Evolutionary conservation across 371 early-diverging fungal genomes (phyloP), one percentile per base, ranked within the genome.

Genomic region (Parasitella parasitica): DNA sequence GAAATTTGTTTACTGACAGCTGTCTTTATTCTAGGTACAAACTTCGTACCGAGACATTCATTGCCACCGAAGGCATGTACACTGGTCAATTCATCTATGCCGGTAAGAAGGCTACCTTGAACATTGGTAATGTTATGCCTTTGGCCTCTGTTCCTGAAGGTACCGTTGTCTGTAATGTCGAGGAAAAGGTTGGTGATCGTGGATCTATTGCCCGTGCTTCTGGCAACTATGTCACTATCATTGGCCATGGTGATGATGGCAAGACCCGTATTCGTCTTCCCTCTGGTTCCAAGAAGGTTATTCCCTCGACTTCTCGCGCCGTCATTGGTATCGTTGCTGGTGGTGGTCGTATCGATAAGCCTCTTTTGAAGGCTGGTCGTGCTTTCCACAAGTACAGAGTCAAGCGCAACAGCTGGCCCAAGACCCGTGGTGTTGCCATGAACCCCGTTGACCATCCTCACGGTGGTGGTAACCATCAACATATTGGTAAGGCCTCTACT

Each of bases 321-420:
- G 91, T 95, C 77, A 84, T 99, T 67, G 99, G 99, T 83, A 90
- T 99, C 71, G 93, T 98, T 86, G 97, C 99, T 73, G 98, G 98
- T 77, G 99, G 99, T 87, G 99, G 99, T 78, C 94, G 98, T 88
- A 95, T 96, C 69, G 99, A 99, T 84, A 99, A 99, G 91, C 99
- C 99, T 71, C 81, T 99, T 74, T 92, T 99, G 75, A 99, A 99
- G 93, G 99, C 99, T 67, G 98, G 98, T 83, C 94, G 96, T 86
- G 98, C 99, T 63, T 94, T 91, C 91, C 97, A 95, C 93, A 95
- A 96, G 87, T 93, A 91, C 89, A 94, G 93, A 78, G 97, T 94
- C 78, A 98, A 97, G 93, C 92, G 97, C 75, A 97, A 97, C 94
- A 86, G 87, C 74, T 99, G 98, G 97, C 99, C 99, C 77, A 94